These are phyloP conservation scores for Microglena sp. DNA, from an alignment of 139 green algal species.

Conservation along the genomic window DNA sequence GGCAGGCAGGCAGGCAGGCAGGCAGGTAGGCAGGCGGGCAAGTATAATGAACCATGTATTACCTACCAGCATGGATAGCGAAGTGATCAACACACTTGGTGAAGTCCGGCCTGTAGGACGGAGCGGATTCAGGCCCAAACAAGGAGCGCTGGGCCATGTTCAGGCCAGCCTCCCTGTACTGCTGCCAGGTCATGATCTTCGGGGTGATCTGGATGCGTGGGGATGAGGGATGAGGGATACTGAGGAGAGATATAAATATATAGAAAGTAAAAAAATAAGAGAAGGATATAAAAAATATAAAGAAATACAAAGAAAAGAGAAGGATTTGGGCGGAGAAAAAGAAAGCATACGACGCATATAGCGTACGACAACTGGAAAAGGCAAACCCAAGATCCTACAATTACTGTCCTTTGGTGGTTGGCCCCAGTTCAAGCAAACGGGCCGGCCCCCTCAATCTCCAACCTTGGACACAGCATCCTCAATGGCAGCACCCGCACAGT, in stretches of 20 bases:
- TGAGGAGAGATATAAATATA: neutral
- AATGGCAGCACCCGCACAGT: neutral
- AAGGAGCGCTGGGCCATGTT: slow-evolving; percentile 12
- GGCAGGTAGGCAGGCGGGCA: too few species aligned
- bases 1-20: too few species aligned
- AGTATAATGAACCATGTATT: too few species aligned
- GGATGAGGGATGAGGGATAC: too few species aligned
- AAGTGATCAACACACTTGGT: slow-evolving; percentile 42
- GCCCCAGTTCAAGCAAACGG: too few species aligned
- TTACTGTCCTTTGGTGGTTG: too few species aligned
- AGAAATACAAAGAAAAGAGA: neutral
- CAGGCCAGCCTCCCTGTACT: slow-evolving; percentile 31
- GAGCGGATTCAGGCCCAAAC: too few species aligned
- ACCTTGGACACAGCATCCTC: neutral
- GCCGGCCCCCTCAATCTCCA: too few species aligned
- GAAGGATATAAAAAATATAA: too few species aligned
- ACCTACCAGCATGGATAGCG: slow-evolving; percentile 36
- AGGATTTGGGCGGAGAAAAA: neutral
- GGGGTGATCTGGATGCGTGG: neutral
- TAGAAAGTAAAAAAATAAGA: neutral
- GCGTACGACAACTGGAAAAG: neutral
- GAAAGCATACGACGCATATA: neutral
- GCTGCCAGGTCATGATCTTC: slow-evolving; percentile 39
- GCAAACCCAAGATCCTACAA: too few species aligned
- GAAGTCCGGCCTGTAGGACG: slow-evolving; percentile 46